Conservation (phyloP, 768 basidiomycete species). For the Trametes elegans region DNA sequence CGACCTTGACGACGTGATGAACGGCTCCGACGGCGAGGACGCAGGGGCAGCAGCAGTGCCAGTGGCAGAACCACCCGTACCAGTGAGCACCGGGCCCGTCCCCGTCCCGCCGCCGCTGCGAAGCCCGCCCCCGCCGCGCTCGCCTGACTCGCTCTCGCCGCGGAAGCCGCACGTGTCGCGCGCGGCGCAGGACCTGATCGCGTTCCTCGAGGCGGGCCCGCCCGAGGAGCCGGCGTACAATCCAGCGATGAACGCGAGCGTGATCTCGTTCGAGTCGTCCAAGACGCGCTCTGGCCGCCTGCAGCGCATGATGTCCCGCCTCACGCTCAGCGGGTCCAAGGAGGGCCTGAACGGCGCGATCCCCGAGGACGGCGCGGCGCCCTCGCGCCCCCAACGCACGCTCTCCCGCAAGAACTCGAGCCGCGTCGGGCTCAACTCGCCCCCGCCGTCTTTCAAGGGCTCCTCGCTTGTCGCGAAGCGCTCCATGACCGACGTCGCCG, state of each 20-base stretch:
- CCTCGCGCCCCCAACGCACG: constrained; percentile 3
- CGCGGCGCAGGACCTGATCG: constrained; percentile 48
- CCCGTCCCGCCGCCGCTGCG: background rate
- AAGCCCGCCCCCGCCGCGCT: constrained; percentile 12
- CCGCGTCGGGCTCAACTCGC: constrained; percentile 10
- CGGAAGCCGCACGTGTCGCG: constrained; percentile 38
- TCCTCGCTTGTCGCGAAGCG: constrained; percentile 16
- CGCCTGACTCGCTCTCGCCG: constrained; percentile 2
- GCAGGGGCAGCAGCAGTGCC: constrained; percentile 11
- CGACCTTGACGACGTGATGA: constrained; percentile 76
- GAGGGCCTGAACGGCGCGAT: constrained; percentile 33
- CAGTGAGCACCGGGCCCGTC: too few relatives aligned
- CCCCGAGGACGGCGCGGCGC: constrained; percentile 25
- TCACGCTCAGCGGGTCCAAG: constrained; percentile 44
- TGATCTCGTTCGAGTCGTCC: constrained; percentile 40
- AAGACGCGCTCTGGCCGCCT: constrained; percentile 51
- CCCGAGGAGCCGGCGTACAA: constrained; percentile 37
- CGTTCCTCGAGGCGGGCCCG: constrained; percentile 59
- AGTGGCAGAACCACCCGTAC: background rate
- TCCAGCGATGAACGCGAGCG: constrained; percentile 36
- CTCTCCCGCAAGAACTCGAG: constrained; percentile 15
- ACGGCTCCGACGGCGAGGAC: constrained; percentile 64
- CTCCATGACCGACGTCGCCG: constrained; percentile 10
- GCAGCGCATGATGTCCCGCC: constrained; percentile 80
- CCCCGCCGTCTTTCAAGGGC: constrained; percentile 25